Evolutionary conservation across 192 early-diverging fungal species (phyloP).

Genomic region (Chytriomyces hyalinus): DNA sequence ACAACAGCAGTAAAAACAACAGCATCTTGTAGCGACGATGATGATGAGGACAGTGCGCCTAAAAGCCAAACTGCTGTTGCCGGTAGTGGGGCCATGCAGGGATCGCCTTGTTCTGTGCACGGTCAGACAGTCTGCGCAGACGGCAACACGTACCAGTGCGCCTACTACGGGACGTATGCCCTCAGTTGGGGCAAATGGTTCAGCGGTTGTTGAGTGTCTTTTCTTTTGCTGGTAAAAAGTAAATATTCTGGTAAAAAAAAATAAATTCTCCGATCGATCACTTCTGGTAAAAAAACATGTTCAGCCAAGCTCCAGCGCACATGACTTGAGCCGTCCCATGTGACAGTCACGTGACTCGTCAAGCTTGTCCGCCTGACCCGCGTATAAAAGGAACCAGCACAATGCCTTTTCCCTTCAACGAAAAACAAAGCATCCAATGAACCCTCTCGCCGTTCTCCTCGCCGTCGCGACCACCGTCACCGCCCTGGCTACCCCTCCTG

Average conservation of each 20-base stretch:
- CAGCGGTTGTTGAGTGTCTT: not conserved
- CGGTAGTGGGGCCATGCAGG: not conserved
- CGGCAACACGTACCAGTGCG: not conserved
- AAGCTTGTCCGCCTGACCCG: too few relatives aligned
- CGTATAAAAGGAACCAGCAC: too few relatives aligned
- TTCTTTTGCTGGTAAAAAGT: too few relatives aligned
- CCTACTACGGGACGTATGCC: not conserved
- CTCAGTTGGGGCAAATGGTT: not conserved
- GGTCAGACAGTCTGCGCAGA: not conserved
- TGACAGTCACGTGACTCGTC: too few relatives aligned
- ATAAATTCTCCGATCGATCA: too few relatives aligned
- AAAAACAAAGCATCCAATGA: not conserved
- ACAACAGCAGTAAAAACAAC: not conserved
- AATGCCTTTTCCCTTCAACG: too few relatives aligned
- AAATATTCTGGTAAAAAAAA: too few relatives aligned
- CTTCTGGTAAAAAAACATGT: too few relatives aligned
- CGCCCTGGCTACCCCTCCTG: conserved; percentile 8
- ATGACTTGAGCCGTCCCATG: too few relatives aligned
- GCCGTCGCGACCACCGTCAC: not conserved
- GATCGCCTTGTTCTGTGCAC: not conserved
- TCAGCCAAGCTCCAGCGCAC: too few relatives aligned
- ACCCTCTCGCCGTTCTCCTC: conserved; percentile 4
- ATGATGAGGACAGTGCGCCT: too few relatives aligned
- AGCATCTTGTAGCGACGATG: too few relatives aligned
- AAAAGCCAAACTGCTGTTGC: not conserved